Conservation (phyloP, 208 protist genomes). For the Acanthamoeba lenticulata region DNA sequence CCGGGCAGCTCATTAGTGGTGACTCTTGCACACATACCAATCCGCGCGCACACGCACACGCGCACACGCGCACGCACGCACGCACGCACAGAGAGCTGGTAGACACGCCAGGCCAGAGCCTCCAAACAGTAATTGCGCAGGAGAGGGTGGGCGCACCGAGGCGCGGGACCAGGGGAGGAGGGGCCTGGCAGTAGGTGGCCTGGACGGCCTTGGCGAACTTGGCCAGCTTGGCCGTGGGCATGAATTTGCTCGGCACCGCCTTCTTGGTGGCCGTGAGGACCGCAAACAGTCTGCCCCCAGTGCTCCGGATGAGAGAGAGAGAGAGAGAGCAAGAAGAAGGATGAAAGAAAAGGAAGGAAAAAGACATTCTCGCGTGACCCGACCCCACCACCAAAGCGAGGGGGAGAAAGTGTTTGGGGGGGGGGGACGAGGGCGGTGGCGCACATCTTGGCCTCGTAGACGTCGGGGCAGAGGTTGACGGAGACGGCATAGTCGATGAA, state of each 20-base stretch:
- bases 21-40: too few relatives aligned
- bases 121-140: background rate
- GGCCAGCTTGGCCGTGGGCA: background rate
- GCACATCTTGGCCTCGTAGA: background rate
- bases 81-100: too few relatives aligned
- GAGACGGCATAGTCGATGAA: background rate
- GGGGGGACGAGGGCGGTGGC: background rate
- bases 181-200: slow-evolving; percentile 30
- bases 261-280: background rate
- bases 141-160: background rate
- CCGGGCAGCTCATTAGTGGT: too few relatives aligned
- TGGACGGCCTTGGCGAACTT: slow-evolving; percentile 34
- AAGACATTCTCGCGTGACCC: background rate
- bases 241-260: background rate
- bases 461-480: background rate
- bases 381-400: background rate
- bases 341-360: too few relatives aligned
- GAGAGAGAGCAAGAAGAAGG: too few relatives aligned
- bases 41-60: too few relatives aligned
- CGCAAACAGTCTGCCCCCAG: background rate
- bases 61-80: too few relatives aligned
- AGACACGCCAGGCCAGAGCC: background rate
- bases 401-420: background rate
- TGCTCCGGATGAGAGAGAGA: background rate
- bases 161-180: background rate